Conservation (phyloP, 1,139 yeast genomes). For the Scheffersomyces cryptocercus region DNA sequence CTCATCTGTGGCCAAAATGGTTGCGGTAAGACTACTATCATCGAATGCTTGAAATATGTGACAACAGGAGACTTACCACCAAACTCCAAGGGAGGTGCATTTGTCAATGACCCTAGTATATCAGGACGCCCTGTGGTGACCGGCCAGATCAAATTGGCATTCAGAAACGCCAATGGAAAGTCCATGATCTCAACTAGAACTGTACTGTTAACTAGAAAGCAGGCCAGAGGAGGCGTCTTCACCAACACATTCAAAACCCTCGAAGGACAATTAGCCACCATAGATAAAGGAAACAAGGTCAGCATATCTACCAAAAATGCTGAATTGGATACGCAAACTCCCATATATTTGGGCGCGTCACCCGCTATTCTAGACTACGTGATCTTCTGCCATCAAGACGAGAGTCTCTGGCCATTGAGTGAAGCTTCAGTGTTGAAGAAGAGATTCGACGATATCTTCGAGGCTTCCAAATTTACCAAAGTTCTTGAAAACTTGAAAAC, state of each 20-base stretch:
- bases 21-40: slow-evolving; percentile 96
- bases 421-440: slow-evolving; percentile 90
- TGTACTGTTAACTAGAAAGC: slow-evolving; percentile 68
- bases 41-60: slow-evolving; percentile 90
- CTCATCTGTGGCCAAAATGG: slow-evolving; percentile 96
- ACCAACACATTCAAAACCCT: slow-evolving; percentile 81
- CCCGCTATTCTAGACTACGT: slow-evolving; percentile 88
- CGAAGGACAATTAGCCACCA: slow-evolving; percentile 81
- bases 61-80: slow-evolving; percentile 98
- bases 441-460: slow-evolving; percentile 94
- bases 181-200: slow-evolving; percentile 87
- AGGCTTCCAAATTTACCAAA: slow-evolving; percentile 89
- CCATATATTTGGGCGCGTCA: slow-evolving; percentile 83
- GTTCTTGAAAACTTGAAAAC: slow-evolving; percentile 79
- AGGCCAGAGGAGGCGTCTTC: slow-evolving; percentile 28
- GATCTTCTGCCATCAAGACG: slow-evolving; percentile 97
- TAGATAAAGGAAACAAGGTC: slow-evolving; percentile 64
- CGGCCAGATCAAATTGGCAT: slow-evolving; percentile 91
- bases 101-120: slow-evolving; percentile 88
- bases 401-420: slow-evolving; percentile 92
- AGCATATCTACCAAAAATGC: slow-evolving; percentile 82
- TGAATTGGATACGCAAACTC: slow-evolving; percentile 82
- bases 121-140: slow-evolving; percentile 74
- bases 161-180: slow-evolving; percentile 69
- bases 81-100: slow-evolving; percentile 94